phyloP scores from a whole-genome alignment of 805 yeast species.

The Tetrapisispora iriomotensis region DNA sequence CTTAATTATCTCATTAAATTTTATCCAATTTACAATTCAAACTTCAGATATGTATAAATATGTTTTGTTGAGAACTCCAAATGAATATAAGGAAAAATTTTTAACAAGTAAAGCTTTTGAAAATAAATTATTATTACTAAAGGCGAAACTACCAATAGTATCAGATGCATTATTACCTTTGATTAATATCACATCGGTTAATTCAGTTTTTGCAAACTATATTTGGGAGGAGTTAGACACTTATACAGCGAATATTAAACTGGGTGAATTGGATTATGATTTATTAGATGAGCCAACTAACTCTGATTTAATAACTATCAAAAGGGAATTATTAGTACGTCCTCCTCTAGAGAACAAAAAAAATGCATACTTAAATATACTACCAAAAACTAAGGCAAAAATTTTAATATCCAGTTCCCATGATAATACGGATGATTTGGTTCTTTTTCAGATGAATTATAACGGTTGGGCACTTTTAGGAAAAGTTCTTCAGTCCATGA shows the following conservation, averaged over 20 bases:
- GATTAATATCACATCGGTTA: slow-evolving; percentile 48
- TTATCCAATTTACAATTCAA: slow-evolving; percentile 37
- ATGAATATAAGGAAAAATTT: slow-evolving; percentile 32
- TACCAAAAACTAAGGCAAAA: slow-evolving; percentile 60
- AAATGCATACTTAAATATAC: slow-evolving; percentile 36
- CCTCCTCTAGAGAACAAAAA: slow-evolving; percentile 48
- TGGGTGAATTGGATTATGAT: slow-evolving; percentile 36
- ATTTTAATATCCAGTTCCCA: slow-evolving; percentile 30
- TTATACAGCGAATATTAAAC: slow-evolving; percentile 42
- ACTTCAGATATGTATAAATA: slow-evolving; percentile 26
- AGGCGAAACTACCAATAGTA: slow-evolving; percentile 66
- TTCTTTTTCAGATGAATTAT: slow-evolving; percentile 61
- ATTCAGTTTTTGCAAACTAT: slow-evolving; percentile 56
- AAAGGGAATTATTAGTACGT: slow-evolving; percentile 38
- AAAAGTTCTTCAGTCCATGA: slow-evolving; percentile 57
- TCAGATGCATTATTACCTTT: slow-evolving; percentile 45
- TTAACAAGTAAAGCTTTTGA: slow-evolving; percentile 29
- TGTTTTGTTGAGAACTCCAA: slow-evolving; percentile 27
- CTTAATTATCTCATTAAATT: slow-evolving; percentile 31
- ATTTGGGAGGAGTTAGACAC: slow-evolving; percentile 52
- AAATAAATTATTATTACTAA: slow-evolving; percentile 34
- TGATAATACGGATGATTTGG: slow-evolving; percentile 21
- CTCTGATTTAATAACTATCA: slow-evolving; percentile 40
- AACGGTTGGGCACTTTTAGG: slow-evolving; percentile 88
- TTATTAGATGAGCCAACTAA: slow-evolving; percentile 27